Evolutionary conservation across 2,329 filamentous ascomycete genomes (phyloP), one percentile per base, ranked within the genome.

Genomic region (Colletotrichum lindemuthianum): DNA sequence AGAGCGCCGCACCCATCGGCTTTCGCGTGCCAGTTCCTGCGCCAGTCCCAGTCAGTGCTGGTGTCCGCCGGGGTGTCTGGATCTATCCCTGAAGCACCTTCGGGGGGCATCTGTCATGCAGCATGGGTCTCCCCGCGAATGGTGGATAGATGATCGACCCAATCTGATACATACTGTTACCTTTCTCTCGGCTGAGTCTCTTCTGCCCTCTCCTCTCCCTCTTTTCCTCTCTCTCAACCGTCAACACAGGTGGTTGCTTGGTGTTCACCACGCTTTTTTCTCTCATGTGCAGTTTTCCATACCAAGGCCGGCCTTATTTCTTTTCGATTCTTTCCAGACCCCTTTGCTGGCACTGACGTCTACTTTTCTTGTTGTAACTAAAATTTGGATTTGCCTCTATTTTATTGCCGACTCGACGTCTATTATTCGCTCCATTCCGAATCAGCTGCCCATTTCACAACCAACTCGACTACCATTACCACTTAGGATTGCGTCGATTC

Each of bases 91-190:
- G 59, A 66, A 58, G 52, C 59, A 59, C 50, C 48, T 63, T 51
- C 32, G 44, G 53, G 52, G 49, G 40, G n/a, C 49, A 63, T 66
- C 63, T 66, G 59, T 64, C 53, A 66, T 66, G 63, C 59, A 37
- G 59, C 63, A 66, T 66, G 63, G 63, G 63, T 66, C 63, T 63
- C 63, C 63, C 63, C 63, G 59, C 63, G 63, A 63, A 64, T 64
- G 59, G 49, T 50, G 48, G 53, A 59, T 59, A 52, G 53, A 64
- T 56, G 63, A 66, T 66, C 55, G 68, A 56, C 70, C 65, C 43
- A 66, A 59, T 63, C 63, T 66, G 63, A 66, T 66, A 67, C 66
- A 67, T 66, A 66, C 66, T 63, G 63, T 66, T 59, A 55, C 58
- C 63, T 67, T 53, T 61, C 63, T 60, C 65, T 57, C 63, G 32